A percentile compares a stretch with the other conserved stretches of the same genome.
These are phyloP conservation scores for Pleurotus eryngii DNA, from an alignment of 768 basidiomycete genomes.

Conservation along the genomic window DNA sequence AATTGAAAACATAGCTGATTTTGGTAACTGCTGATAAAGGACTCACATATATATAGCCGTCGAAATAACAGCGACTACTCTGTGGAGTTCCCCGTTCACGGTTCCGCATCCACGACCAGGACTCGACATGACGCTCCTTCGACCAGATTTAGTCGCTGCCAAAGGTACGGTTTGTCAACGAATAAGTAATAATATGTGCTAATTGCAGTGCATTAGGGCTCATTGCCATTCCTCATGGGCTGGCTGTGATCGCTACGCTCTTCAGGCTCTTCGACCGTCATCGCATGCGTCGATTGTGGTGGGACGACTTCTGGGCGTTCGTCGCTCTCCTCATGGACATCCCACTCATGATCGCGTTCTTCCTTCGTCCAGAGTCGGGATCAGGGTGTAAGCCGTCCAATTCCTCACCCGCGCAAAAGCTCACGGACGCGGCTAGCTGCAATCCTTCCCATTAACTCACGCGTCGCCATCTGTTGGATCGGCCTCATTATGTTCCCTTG, in stretches of 20 bases:
- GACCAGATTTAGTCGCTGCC: background rate
- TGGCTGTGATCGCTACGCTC: slow-evolving; percentile 14
- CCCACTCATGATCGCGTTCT: slow-evolving; percentile 1
- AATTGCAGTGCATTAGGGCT: background rate
- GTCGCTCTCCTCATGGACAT: slow-evolving; percentile 16
- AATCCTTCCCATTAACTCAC: background rate
- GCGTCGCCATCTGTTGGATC: slow-evolving; percentile 6
- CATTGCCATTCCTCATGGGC: background rate
- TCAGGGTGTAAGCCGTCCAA: background rate
- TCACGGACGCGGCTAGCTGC: background rate
- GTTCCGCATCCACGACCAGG: background rate
- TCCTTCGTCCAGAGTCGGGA: background rate
- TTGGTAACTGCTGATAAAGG: background rate
- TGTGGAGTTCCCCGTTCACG: background rate
- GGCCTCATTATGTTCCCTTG: slow-evolving; percentile 8
- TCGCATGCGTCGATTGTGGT: slow-evolving; percentile 22
- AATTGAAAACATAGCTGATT: background rate
- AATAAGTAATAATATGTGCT: background rate
- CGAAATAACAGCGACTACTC: background rate
- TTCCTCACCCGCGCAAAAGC: background rate
- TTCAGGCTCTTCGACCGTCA: slow-evolving; percentile 21
- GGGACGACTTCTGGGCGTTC: slow-evolving; percentile 28
- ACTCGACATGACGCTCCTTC: background rate
- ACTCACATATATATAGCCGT: background rate
- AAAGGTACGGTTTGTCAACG: background rate